phyloP scores from a whole-genome alignment of 345 rosid species.

The Linum usitatissimum region DNA sequence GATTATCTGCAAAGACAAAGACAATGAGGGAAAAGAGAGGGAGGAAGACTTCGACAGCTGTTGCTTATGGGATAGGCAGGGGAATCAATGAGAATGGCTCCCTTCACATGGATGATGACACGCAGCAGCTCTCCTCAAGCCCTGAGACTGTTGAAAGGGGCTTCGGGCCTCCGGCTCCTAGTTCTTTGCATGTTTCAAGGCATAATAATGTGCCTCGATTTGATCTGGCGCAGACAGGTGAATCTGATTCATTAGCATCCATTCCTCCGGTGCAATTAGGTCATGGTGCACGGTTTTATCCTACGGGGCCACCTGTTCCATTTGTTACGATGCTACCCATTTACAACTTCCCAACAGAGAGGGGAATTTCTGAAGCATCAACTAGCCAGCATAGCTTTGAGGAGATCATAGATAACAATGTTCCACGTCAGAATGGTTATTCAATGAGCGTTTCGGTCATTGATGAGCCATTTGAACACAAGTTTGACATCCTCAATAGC shows the following conservation, averaged over 20 bases:
- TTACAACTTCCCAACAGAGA: slow-evolving; percentile 15
- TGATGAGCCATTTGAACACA: slow-evolving; percentile 8
- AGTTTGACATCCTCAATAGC: slow-evolving; percentile 17
- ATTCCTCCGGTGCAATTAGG: slow-evolving; percentile 10
- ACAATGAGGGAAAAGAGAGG: slow-evolving; percentile 6
- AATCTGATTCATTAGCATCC: slow-evolving; percentile 7
- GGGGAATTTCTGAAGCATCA: slow-evolving; percentile 6
- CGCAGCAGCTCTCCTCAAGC: slow-evolving; percentile 4
- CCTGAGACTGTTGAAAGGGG: slow-evolving; percentile 9
- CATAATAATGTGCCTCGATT: slow-evolving; percentile 10
- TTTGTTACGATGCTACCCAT: slow-evolving; percentile 17
- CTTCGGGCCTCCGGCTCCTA: background rate
- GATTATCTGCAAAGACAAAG: slow-evolving; percentile 6
- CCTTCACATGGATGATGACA: slow-evolving; percentile 4
- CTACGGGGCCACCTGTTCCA: slow-evolving; percentile 18
- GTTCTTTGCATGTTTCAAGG: slow-evolving; percentile 8
- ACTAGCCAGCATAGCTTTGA: background rate
- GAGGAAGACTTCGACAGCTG: slow-evolving; percentile 3
- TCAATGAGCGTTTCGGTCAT: slow-evolving; percentile 6
- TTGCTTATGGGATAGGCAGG: slow-evolving; percentile 6
- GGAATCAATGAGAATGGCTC: slow-evolving; percentile 9
- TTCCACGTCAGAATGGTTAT: slow-evolving; percentile 1
- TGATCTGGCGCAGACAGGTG: slow-evolving; percentile 8
- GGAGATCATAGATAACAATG: slow-evolving; percentile 1
- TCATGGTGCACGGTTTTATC: slow-evolving; percentile 14